These are phyloP conservation scores for Gautieria morchelliformis DNA, from an alignment of 768 basidiomycete genomes.

Conservation along the genomic window DNA sequence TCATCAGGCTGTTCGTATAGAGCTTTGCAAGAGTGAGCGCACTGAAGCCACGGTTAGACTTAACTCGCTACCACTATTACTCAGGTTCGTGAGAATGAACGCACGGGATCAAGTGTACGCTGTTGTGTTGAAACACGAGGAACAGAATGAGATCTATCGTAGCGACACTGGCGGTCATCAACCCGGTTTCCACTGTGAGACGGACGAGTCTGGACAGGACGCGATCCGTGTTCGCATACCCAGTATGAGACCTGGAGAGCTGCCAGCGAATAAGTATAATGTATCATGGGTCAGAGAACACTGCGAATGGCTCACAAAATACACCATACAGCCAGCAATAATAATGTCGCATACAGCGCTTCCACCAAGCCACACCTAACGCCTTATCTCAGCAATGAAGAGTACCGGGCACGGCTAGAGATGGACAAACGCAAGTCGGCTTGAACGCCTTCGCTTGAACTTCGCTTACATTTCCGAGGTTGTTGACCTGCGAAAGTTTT, in stretches of 20 bases:
- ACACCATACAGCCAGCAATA: background rate
- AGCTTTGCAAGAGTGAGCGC: background rate
- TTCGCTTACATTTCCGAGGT: no score
- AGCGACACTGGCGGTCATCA: background rate
- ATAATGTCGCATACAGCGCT: no score
- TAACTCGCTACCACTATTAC: background rate
- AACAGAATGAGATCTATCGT: background rate
- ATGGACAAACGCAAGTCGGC: no score
- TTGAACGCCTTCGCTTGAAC: no score
- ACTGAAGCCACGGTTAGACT: background rate
- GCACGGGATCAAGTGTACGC: background rate
- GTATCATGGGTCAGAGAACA: background rate
- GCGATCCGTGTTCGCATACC: background rate
- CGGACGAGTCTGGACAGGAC: slow-evolving; percentile 15
- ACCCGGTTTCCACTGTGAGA: slow-evolving; percentile 16
- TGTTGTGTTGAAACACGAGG: background rate
- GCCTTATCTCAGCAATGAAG: no score
- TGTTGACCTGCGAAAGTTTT: no score
- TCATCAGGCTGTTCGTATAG: background rate
- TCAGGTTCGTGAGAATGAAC: background rate
- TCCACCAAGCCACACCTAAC: no score
- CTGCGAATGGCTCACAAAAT: background rate
- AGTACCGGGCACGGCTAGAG: no score
- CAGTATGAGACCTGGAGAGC: background rate
- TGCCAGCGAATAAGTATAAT: background rate